phyloP scores from a whole-genome alignment of 768 basidiomycete species.

The Trametes cinnabarina region DNA sequence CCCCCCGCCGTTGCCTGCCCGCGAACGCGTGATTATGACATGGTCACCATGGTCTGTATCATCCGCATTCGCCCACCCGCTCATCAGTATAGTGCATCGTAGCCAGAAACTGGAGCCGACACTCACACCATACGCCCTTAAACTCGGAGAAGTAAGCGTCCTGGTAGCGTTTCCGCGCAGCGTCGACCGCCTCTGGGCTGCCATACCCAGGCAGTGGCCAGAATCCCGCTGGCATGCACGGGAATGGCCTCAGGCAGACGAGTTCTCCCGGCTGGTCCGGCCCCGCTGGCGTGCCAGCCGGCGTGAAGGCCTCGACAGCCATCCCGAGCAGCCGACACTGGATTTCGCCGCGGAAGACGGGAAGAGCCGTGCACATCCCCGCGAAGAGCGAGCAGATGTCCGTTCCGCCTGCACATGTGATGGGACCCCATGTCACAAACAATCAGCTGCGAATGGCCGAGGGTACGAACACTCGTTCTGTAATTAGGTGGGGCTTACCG shows the following conservation, averaged over 20 bases:
- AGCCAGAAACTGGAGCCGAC: neutral
- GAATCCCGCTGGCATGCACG: conserved; percentile 78
- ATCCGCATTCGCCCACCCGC: neutral
- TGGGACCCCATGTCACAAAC: too few species aligned
- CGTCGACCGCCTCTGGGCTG: conserved; percentile 47
- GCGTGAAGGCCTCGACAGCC: conserved; percentile 62
- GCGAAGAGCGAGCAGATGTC: conserved; percentile 86
- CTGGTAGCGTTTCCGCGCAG: conserved; percentile 55
- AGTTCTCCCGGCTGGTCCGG: conserved; percentile 62
- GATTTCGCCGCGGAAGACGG: conserved; percentile 78
- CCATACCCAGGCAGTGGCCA: conserved; percentile 77
- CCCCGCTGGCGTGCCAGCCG: conserved; percentile 41
- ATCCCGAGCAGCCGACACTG: conserved; percentile 83
- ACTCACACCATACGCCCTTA: conserved; percentile 72
- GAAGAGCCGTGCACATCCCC: conserved; percentile 71
- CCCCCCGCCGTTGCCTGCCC: conserved; percentile 71
- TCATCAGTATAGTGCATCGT: conserved; percentile 1
- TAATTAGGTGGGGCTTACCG: conserved; percentile 38
- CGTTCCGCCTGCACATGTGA: conserved; percentile 56
- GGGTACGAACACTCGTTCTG: neutral
- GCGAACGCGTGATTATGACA: conserved; percentile 63
- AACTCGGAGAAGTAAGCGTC: conserved; percentile 73
- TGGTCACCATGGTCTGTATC: conserved; percentile 70
- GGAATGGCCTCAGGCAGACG: conserved; percentile 73
- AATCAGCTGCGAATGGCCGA: neutral